These are phyloP conservation scores for Pichia kluyveri DNA, from an alignment of 805 yeast species.

Conservation along the genomic window DNA sequence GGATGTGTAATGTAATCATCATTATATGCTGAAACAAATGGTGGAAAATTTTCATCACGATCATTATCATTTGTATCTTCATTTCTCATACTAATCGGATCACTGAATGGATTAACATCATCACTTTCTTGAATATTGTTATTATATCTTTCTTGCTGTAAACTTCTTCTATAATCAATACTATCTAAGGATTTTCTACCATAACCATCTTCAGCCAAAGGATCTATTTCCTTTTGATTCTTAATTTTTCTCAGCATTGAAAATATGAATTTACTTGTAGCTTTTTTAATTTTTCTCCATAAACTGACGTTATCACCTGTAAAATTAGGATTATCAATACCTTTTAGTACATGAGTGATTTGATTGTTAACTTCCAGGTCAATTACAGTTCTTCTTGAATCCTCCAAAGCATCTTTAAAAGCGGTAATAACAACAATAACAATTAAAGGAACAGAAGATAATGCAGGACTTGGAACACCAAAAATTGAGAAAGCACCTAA, in stretches of 20 bases:
- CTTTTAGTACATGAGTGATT: conserved; percentile 52
- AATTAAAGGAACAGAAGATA: conserved; percentile 69
- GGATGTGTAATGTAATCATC: conserved; percentile 13
- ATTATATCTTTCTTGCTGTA: conserved; percentile 14
- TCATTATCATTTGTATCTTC: conserved; percentile 3
- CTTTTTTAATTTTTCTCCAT: conserved; percentile 66
- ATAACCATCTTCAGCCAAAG: conserved; percentile 16
- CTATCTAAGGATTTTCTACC: conserved; percentile 25
- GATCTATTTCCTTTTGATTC: conserved; percentile 19
- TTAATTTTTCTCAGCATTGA: conserved; percentile 14
- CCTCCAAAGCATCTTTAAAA: conserved; percentile 73
- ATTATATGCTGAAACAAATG: conserved; percentile 21
- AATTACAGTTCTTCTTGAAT: conserved; percentile 60
- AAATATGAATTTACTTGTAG: conserved; percentile 13
- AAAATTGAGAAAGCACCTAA: conserved; percentile 71
- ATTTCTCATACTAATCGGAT: conserved; percentile 19
- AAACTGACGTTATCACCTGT: conserved; percentile 52
- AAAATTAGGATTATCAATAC: conserved; percentile 50
- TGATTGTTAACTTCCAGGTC: conserved; percentile 75
- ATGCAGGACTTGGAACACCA: conserved; percentile 73
- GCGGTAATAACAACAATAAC: conserved; percentile 72
- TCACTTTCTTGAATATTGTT: conserved; percentile 9
- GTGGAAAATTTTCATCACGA: conserved; percentile 12
- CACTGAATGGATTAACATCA: conserved; percentile 15
- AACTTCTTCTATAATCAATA: conserved; percentile 24